Evolutionary conservation across 2,329 filamentous ascomycete genomes (phyloP), one percentile per base, ranked within the genome.

Genomic region (Tolypocladium tundrense): DNA sequence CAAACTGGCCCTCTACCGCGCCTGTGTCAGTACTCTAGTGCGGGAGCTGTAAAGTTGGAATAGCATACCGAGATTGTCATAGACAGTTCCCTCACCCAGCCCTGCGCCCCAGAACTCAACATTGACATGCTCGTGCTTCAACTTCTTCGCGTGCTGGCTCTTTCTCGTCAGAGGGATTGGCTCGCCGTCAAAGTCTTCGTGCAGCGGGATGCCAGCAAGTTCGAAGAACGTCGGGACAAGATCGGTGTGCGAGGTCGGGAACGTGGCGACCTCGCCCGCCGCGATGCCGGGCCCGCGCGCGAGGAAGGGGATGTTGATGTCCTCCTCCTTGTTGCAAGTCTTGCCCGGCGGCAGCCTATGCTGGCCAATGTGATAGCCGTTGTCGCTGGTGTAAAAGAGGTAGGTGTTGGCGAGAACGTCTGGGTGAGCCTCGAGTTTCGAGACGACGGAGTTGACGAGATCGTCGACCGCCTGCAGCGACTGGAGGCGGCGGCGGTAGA

Each of bases 341-440:
- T 86, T 86, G 0, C 81, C 82, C 0, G 82, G 81, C 1, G 77
- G 77, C 19, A 86, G 67, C 2, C 83, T 74, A 61, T 86, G 82
- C 53, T 85, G 81, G 2, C 81, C 77, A 48, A 85, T 79, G 58
- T 86, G 83, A 61, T 78, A 86, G 0, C 83, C 82, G 57, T 86
- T 86, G 63, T 86, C 83, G 0, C 78, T 77, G 1, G 81, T 80
- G 63, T 82, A 86, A 53, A 86, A 74, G 43, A 86, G 75, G 59
- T 84, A 86, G 0, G 75, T 84, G 60, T 84, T 80, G 57, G 84
- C 84, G 16, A 88, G 76, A 1, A 88, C 72, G n/a, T 81, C 84
- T 0, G 82, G 75, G 0, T 74, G 61, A 2, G 67, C 66, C 1
- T 75, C 71, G 0, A 84, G 70, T 5, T 73, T 73, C 0, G 65